Percentiles rank a stretch among this genome's conserved stretches.
phyloP scores from a whole-genome alignment of 2,329 filamentous ascomycete genomes.

The Ophiosphaerella herpotricha region DNA sequence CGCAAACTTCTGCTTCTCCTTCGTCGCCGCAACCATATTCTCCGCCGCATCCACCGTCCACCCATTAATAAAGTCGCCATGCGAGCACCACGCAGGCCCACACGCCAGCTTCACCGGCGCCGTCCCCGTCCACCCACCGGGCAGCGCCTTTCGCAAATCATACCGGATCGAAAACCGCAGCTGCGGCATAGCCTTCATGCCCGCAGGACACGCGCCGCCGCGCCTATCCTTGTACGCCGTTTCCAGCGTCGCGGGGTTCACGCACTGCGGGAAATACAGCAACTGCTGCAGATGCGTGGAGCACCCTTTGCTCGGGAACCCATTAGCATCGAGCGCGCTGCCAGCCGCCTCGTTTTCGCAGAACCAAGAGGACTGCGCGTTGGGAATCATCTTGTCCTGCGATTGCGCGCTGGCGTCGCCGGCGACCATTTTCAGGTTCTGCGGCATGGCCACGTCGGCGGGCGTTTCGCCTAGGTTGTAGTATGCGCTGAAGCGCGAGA shows the following conservation, averaged over 20 bases:
- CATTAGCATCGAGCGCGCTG: constrained; percentile 25
- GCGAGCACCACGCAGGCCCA: constrained; percentile 48
- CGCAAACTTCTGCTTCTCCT: constrained; percentile 43
- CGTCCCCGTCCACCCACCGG: constrained; percentile 52
- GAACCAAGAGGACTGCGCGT: constrained; percentile 33
- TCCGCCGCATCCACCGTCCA: constrained; percentile 50
- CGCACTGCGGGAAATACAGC: constrained; percentile 53
- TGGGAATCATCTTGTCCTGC: constrained; percentile 19
- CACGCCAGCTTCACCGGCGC: constrained; percentile 53
- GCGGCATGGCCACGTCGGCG: constrained; percentile 53
- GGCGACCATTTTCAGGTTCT: constrained; percentile 50
- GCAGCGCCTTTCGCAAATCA: constrained; percentile 50
- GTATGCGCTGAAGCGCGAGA: constrained; percentile 53
- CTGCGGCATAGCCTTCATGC: constrained; percentile 54
- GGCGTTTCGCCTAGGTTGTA: constrained; percentile 50
- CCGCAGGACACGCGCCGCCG: constrained; percentile 43
- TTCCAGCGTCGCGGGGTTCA: constrained; percentile 44
- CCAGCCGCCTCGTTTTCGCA: constrained; percentile 28
- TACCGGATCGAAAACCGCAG: constrained; percentile 56
- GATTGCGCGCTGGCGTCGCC: constrained; percentile 47
- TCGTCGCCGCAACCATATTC: constrained; percentile 49
- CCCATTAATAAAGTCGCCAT: constrained; percentile 57
- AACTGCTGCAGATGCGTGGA: constrained; percentile 52
- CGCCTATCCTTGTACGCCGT: constrained; percentile 42
- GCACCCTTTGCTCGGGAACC: constrained; percentile 46